Evolutionary conservation across 192 early-diverging fungal species (phyloP), one percentile per base, ranked within the genome.

Genomic region (Coemansia furcata): DNA sequence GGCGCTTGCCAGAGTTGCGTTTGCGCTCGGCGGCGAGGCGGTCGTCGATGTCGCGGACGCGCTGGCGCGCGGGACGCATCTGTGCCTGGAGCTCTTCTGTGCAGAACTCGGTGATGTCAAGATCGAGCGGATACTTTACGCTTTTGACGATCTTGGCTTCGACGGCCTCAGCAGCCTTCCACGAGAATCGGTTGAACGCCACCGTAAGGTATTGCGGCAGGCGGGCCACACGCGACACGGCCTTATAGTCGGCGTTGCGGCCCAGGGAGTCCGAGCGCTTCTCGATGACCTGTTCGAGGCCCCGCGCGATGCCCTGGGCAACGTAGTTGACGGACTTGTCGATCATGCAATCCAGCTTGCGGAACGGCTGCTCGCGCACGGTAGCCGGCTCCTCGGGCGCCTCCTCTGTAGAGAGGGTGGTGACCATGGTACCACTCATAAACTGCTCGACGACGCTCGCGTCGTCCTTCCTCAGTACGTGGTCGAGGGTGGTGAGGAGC

Each of bases 141-240:
- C 90, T 91, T 69, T 95, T 94, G 63, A 98, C 76, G 77, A 99
- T 98, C 77, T 99, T 99, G 12, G 95, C 92, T 52, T 89, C 89
- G 9, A 92, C 84, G 35, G 85, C 79, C 63, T 92, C 91, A 8
- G 86, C 73, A 0, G 88, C 73, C 67, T 95, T 97, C 96, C 96
- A 99, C 84, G 92, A 96, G 78, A 98, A 98, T 17, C 97, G 89
- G 38, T 95, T 90, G 78, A 96, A 99, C 63, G 94, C 84, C 21
- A 97, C 84, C 0, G 95, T 89, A 55, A 99, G 73, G 74, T 99
- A 99, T 15, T 83, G 72, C 0, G 98, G 98, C 36, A 99, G 77
- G 3, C 98, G 87, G 6, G 86, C 89, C 19, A 99, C 91, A 33
- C 88, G 84, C 47, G 88, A 88, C 2, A 75, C 87, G 43, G 91